These are phyloP conservation scores for Yamadazyma spencermartinsiae DNA, from an alignment of 1,139 yeast genomes.

Conservation along the genomic window DNA sequence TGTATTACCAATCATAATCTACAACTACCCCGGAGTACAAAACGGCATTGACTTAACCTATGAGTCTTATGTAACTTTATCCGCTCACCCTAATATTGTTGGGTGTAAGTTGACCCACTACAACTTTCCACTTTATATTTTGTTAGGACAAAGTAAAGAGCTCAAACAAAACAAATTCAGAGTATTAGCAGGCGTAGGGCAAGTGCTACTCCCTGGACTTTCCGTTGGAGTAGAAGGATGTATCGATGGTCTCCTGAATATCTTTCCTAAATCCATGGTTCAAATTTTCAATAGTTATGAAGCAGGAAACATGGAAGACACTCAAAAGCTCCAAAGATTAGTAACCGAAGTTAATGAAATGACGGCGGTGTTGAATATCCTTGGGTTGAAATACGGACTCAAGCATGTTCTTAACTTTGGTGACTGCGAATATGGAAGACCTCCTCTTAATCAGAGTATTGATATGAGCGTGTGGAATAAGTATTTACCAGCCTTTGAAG, in stretches of 20 bases:
- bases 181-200: conserved; percentile 49
- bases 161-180: conserved; percentile 36
- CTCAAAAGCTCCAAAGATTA: conserved; percentile 34
- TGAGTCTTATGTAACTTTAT: conserved; percentile 33
- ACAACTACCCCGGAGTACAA: conserved; percentile 52
- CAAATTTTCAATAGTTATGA: conserved; percentile 28
- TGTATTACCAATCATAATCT: conserved; percentile 43
- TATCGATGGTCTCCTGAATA: conserved; percentile 46
- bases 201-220: conserved; percentile 43
- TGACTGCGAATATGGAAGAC: conserved; percentile 18
- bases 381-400: conserved; percentile 41
- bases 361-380: conserved; percentile 41
- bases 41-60: conserved; percentile 37
- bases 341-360: conserved; percentile 43
- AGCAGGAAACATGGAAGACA: conserved; percentile 38
- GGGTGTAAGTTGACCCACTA: conserved; percentile 44
- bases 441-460: conserved; percentile 17
- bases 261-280: conserved; percentile 42
- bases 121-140: conserved; percentile 28
- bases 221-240: conserved; percentile 45
- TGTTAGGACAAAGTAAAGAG: conserved; percentile 37
- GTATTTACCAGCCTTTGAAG: conserved; percentile 12
- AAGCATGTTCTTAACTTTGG: conserved; percentile 28
- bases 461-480: conserved; percentile 15
- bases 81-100: conserved; percentile 37